Base-by-base conservation (phyloP, 2,329 filamentous ascomycete species). In the Fusarium newnesense region DNA sequence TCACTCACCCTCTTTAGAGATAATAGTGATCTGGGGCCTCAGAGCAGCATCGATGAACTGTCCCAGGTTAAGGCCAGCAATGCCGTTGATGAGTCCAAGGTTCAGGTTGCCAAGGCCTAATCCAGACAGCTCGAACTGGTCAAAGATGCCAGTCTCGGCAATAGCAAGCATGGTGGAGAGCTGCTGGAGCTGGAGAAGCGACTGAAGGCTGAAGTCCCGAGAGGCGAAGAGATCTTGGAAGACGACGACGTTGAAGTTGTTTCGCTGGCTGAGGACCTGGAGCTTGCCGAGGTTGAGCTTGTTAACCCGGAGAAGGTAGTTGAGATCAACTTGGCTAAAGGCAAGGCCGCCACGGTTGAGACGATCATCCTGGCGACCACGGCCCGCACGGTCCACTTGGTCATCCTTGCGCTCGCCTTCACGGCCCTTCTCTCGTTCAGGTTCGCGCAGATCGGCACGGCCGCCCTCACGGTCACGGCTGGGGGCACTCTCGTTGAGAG, bases 291-390 rank as follows among this genome's bases (percentile, higher is more conserved):
- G 81, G 69, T 85, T 78, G 67, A 88, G 79, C 24, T 80, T 73
- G 82, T 87, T 86, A 81, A 87, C 75, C 69, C 81, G 80, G 73
- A 86, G 83, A 63, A 84, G 82, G 79, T 87, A 85, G 81, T 84
- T 82, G 68, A 84, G 76, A 75, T 85, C 83, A 46, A 84, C 71
- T 67, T 79, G 75, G 71, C 79, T 74, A 78, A 86, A 84, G 64
- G 75, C 75, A 76, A 86, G 81, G 69, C 80, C 78, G 75, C 87
- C 82, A 62, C 84, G 80, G 30, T 49, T 46, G 54, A 36, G 54
- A 13, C 43, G 40, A 50, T 4, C 24, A 28, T 58, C 54, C 54
- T 58, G 12, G 15, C 54, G 40, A n/a, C 76, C 79, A 58, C 80
- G 81, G 46, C 83, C 76, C 69, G 83, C 46, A 39, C 50, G 50